phyloP scores from a whole-genome alignment of 352 stramenopile species.

The Phytophthora palmivora region DNA sequence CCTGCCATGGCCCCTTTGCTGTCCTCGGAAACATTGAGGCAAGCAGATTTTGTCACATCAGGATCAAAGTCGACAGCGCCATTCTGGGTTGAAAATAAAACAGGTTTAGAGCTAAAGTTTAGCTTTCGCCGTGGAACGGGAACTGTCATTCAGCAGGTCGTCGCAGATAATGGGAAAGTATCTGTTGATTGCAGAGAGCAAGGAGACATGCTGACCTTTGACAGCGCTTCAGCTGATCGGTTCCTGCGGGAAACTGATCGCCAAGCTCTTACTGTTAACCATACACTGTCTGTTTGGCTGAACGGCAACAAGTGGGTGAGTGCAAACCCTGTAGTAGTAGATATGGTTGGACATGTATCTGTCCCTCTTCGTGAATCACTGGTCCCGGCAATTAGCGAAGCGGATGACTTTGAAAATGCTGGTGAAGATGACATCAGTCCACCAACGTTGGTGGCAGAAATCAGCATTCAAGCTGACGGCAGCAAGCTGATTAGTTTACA shows the following conservation, averaged over 20 bases:
- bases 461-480: constrained; percentile 87
- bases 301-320: constrained; percentile 91
- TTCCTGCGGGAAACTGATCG: constrained; percentile 78
- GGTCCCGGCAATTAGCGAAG: constrained; percentile 16
- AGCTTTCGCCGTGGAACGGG: constrained; percentile 85
- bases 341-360: constrained; percentile 88
- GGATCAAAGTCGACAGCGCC: constrained; percentile 86
- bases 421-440: constrained; percentile 66
- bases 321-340: constrained; percentile 84
- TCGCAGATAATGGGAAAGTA: constrained; percentile 70
- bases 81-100: constrained; percentile 92
- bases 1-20: constrained; percentile 87
- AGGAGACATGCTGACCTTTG: constrained; percentile 89
- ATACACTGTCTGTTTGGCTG: constrained; percentile 88
- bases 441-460: constrained; percentile 85
- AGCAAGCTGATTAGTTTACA: constrained; percentile 90
- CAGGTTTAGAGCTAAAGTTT: constrained; percentile 83
- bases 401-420: constrained; percentile 42
- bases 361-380: constrained; percentile 75
- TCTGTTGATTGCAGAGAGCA: constrained; percentile 87
- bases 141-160: constrained; percentile 81
- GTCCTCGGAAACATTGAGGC: constrained; percentile 78
- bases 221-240: constrained; percentile 79
- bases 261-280: constrained; percentile 83
- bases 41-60: constrained; percentile 88